Evolutionary conservation across 2,329 filamentous ascomycete genomes (phyloP).

Genomic region (Neocatenulostroma microsporum): DNA sequence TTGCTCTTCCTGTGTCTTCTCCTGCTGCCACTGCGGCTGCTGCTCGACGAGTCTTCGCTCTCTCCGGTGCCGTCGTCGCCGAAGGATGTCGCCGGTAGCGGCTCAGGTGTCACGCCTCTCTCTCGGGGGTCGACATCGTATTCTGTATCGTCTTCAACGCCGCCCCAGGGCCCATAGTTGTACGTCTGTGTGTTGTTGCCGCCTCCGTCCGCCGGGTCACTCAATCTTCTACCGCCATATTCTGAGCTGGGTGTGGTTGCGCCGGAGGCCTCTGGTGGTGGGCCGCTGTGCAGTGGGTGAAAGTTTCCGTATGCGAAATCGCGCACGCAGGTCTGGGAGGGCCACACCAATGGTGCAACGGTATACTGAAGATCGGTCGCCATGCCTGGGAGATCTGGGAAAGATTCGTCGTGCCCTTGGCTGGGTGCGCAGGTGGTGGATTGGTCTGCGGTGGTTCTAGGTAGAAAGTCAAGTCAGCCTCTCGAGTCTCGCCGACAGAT

Average conservation of each 20-base stretch:
- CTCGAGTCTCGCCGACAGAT: too few relatives aligned
- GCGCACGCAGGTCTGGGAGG: too few relatives aligned
- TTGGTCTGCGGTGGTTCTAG: too few relatives aligned
- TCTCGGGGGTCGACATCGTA: slow-evolving; percentile 14
- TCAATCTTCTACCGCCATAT: slow-evolving; percentile 62
- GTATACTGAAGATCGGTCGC: too few relatives aligned
- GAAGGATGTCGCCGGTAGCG: slow-evolving; percentile 30
- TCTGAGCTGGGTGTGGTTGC: slow-evolving; percentile 81
- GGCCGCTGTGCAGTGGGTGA: slow-evolving; percentile 89
- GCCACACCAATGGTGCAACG: too few relatives aligned
- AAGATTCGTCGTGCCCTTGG: slow-evolving; percentile 66
- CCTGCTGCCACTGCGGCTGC: slow-evolving; percentile 1
- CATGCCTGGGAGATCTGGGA: slow-evolving; percentile 64
- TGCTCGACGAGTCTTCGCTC: too few relatives aligned
- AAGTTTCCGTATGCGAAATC: slow-evolving; percentile 85
- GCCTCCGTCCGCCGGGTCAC: slow-evolving; percentile 54
- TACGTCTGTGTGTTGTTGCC: too few relatives aligned
- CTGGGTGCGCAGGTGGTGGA: slow-evolving; percentile 74
- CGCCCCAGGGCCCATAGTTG: slow-evolving; percentile 40
- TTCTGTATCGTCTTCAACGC: slow-evolving; percentile 28
- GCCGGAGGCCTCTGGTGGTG: slow-evolving; percentile 73
- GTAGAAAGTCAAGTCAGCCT: too few relatives aligned
- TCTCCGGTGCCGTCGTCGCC: slow-evolving; percentile 17
- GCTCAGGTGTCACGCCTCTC: slow-evolving; percentile 14
- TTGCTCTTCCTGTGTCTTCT: slow-evolving; percentile 30